Evolutionary conservation across 257 asterid genomes (phyloP).

Genomic region (Paulownia fortunei): DNA sequence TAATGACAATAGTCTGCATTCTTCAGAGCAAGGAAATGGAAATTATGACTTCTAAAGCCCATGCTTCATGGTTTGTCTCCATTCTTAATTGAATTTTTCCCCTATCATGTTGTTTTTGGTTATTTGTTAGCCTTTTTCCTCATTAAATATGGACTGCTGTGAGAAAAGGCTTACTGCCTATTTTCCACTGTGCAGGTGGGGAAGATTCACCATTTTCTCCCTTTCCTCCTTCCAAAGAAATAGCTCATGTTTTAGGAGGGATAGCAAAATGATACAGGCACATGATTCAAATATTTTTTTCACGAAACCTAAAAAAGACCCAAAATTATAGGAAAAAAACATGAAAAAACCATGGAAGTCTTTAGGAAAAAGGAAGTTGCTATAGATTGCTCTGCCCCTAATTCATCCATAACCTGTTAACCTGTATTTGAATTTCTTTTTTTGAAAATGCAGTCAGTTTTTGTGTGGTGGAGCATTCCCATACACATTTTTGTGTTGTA

Average conservation of each 20-base stretch:
- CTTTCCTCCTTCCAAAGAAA: constrained; percentile 39
- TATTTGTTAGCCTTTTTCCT: constrained; percentile 27
- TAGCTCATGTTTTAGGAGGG: constrained; percentile 36
- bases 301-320: not conserved
- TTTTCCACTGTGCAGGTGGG: constrained; percentile 77
- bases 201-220: constrained; percentile 48
- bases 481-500: not conserved
- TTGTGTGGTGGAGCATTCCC: not conserved
- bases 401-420: not conserved
- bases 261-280: constrained; percentile 31
- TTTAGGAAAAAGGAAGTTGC: constrained; percentile 23
- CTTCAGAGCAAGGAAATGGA: constrained; percentile 52
- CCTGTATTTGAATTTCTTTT: no score
- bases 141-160: constrained; percentile 34
- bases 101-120: no score
- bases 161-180: constrained; percentile 72
- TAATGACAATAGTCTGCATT: constrained; percentile 38
- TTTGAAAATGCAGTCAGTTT: no score
- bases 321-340: not conserved
- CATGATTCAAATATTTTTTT: constrained; percentile 5
- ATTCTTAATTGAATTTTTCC: not conserved
- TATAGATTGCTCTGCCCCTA: not conserved
- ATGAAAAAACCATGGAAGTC: constrained; percentile 12
- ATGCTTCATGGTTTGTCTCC: constrained; percentile 33
- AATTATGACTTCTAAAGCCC: constrained; percentile 37